Conservation (phyloP, 352 stramenopile species). For the Phytopythium oedochilum region DNA sequence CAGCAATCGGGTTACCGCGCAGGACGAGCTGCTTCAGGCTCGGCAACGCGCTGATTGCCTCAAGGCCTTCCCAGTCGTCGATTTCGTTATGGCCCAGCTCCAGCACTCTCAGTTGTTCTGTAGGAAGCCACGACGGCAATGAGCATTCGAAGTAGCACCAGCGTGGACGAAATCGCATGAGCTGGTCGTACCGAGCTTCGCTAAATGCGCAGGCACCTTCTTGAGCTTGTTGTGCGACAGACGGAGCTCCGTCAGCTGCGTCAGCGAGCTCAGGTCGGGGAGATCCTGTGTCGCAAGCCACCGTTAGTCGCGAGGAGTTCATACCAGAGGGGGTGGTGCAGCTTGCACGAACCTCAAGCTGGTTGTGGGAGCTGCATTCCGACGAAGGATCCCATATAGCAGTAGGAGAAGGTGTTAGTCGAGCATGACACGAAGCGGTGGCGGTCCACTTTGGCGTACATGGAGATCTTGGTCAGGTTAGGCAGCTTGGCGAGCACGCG, state of each 20-base stretch:
- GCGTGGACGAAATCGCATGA: neutral
- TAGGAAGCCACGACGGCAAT: no score
- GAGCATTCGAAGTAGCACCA: no score
- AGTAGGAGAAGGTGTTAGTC: no score
- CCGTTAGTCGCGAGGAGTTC: neutral
- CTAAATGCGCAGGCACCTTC: slow-evolving; percentile 49
- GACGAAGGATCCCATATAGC: no score
- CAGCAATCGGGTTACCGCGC: slow-evolving; percentile 75
- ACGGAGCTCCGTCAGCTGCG: slow-evolving; percentile 68
- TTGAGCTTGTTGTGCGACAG: slow-evolving; percentile 81
- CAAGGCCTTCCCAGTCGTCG: slow-evolving; percentile 72
- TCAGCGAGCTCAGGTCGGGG: slow-evolving; percentile 59
- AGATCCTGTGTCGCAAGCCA: slow-evolving; percentile 24
- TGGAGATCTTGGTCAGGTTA: slow-evolving; percentile 80
- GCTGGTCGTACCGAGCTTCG: slow-evolving; percentile 48
- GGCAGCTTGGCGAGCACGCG: slow-evolving; percentile 63
- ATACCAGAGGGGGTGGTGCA: neutral
- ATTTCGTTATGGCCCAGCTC: slow-evolving; percentile 83
- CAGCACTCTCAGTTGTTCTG: slow-evolving; percentile 76
- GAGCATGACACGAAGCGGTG: slow-evolving; percentile 1
- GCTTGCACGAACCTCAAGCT: slow-evolving; percentile 31
- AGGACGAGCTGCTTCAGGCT: slow-evolving; percentile 79
- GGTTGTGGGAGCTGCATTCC: slow-evolving; percentile 60
- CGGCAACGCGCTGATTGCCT: slow-evolving; percentile 48
- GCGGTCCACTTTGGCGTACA: slow-evolving; percentile 29